Percentiles rank a stretch among this genome's conserved stretches.
phyloP scores from a whole-genome alignment of 2,329 filamentous ascomycete species.

The Dothiorella sarmentorum region DNA sequence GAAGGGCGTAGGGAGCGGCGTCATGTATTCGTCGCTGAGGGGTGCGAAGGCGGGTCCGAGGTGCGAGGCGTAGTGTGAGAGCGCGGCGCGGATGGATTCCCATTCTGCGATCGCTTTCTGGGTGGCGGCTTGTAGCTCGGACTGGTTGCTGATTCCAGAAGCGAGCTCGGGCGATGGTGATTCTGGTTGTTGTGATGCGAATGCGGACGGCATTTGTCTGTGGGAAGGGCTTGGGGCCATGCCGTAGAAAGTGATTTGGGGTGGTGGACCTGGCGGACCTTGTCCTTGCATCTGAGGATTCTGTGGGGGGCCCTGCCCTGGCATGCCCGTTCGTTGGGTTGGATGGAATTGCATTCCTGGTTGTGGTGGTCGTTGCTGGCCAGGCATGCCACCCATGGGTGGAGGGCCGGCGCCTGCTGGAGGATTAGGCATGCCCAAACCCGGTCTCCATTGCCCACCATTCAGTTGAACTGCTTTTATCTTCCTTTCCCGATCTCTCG shows the following conservation, averaged over 20 bases:
- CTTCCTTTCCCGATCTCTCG: conserved; percentile 75
- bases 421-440: conserved; percentile 47
- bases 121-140: conserved; percentile 62
- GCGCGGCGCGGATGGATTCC: conserved; percentile 68
- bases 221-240: conserved; percentile 44
- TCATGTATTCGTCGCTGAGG: conserved; percentile 63
- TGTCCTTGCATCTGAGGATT: no score
- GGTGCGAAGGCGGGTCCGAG: conserved; percentile 75
- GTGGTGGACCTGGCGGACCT: not conserved
- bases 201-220: conserved; percentile 43
- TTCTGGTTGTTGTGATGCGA: conserved; percentile 29
- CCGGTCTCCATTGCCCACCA: conserved; percentile 55
- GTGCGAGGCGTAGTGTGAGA: conserved; percentile 62
- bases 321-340: not conserved
- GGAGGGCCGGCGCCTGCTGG: conserved; percentile 21
- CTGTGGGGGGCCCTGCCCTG: not conserved
- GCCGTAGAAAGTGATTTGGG: conserved; percentile 44
- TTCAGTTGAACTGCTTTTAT: conserved; percentile 61
- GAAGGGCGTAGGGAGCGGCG: conserved; percentile 68
- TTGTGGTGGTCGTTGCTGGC: not conserved
- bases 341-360: not conserved
- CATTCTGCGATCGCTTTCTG: conserved; percentile 74
- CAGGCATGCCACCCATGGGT: conserved; percentile 8
- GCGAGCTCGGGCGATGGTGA: conserved; percentile 40
- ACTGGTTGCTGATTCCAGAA: conserved; percentile 21